Conservation (phyloP, 169 alveolate genomes). For the Theileria annulata region DNA sequence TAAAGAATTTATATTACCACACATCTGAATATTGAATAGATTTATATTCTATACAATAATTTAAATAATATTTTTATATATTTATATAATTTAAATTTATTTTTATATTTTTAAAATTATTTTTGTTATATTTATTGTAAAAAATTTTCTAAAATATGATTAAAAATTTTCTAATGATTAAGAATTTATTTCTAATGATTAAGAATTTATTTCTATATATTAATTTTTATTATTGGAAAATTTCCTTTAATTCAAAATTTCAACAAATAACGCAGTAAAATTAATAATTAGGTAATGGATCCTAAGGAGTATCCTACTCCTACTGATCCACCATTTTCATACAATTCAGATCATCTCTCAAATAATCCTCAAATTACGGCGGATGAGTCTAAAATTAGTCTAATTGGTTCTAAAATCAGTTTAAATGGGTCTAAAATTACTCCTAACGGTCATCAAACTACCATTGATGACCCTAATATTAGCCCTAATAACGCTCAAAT, state of each 20-base stretch:
- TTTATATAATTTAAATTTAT: background rate
- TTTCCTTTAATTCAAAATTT: too few relatives aligned
- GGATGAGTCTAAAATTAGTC: background rate
- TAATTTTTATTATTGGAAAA: too few relatives aligned
- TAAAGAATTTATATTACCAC: too few relatives aligned
- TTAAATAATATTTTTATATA: background rate
- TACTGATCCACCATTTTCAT: conserved; percentile 2
- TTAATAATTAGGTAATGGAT: background rate
- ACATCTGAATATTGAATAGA: background rate
- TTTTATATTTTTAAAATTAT: too few relatives aligned
- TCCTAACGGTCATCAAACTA: background rate
- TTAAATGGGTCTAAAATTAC: too few relatives aligned
- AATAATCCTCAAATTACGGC: background rate
- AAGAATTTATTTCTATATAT: background rate
- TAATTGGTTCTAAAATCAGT: too few relatives aligned
- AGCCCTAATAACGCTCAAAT: background rate
- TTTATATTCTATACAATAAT: background rate
- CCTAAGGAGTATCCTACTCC: background rate
- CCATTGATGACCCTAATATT: background rate
- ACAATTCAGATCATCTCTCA: background rate
- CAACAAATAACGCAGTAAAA: background rate
- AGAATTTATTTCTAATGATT: background rate
- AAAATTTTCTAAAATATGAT: too few relatives aligned
- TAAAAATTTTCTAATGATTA: too few relatives aligned
- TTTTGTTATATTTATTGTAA: too few relatives aligned